Evolutionary conservation across 257 asterid genomes (phyloP).

Genomic region (Ligustrum vulgare): DNA sequence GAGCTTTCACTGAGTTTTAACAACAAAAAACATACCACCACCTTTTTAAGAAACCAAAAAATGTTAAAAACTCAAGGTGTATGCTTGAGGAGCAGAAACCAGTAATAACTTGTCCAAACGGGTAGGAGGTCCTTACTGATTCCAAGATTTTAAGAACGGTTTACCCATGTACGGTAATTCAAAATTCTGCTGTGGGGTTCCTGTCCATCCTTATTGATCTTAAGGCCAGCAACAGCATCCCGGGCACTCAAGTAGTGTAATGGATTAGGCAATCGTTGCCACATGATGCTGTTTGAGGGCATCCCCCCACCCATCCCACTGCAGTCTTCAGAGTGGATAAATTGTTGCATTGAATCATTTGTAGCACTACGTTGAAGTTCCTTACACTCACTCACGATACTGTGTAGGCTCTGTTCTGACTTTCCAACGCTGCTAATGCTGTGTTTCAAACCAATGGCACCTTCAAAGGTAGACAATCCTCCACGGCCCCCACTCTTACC

Average conservation of each 20-base stretch:
- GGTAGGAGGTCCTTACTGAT: slow-evolving; percentile 31
- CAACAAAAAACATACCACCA: background rate
- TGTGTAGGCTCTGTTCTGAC: slow-evolving; percentile 69
- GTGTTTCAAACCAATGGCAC: slow-evolving; percentile 39
- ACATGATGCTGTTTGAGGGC: slow-evolving; percentile 47
- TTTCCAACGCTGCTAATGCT: slow-evolving; percentile 42
- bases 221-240: slow-evolving; percentile 41
- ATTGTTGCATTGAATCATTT: slow-evolving; percentile 42
- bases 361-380: slow-evolving; percentile 45
- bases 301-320: slow-evolving; percentile 40
- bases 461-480: slow-evolving; percentile 57
- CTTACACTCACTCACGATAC: slow-evolving; percentile 73
- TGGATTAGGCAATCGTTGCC: slow-evolving; percentile 46
- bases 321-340: slow-evolving; percentile 49
- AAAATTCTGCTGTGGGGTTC: slow-evolving; percentile 49
- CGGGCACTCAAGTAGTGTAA: slow-evolving; percentile 56
- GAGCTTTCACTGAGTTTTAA: slow-evolving; percentile 8
- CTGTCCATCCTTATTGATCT: slow-evolving; percentile 62
- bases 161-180: slow-evolving; percentile 39
- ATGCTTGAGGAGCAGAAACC: background rate
- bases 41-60: background rate
- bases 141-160: slow-evolving; percentile 75
- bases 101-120: background rate
- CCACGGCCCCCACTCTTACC: slow-evolving; percentile 48
- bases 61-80: background rate